Conservation (phyloP, 2,329 filamentous ascomycete species). For the Alternaria brassicae region DNA sequence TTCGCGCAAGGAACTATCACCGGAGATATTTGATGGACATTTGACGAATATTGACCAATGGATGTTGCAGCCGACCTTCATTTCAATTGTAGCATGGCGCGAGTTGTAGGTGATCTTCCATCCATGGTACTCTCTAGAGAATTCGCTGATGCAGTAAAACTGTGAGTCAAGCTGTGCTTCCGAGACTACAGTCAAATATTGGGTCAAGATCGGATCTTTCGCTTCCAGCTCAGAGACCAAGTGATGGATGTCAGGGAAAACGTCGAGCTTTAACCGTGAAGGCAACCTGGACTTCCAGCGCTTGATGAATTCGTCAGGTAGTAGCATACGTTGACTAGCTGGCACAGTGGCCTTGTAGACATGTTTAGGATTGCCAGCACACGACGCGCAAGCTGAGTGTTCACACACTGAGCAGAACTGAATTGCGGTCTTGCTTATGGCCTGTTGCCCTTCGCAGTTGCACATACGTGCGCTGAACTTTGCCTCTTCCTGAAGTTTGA, state of each 20-base stretch:
- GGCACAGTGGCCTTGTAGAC: conserved; percentile 42
- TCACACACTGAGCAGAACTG: conserved; percentile 60
- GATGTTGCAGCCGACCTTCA: conserved; percentile 48
- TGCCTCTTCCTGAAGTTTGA: conserved; percentile 31
- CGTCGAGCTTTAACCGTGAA: conserved; percentile 23
- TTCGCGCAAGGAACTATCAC: conserved; percentile 52
- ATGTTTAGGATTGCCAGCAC: conserved; percentile 63
- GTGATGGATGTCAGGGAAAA: conserved; percentile 23
- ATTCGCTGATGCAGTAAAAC: conserved; percentile 25
- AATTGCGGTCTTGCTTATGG: conserved; percentile 51
- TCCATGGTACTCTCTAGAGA: conserved; percentile 34
- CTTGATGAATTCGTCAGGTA: conserved; percentile 55
- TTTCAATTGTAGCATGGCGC: conserved; percentile 48
- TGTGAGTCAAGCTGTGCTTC: conserved; percentile 15
- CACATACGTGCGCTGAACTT: conserved; percentile 58
- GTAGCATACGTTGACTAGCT: conserved; percentile 36
- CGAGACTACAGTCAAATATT: conserved; percentile 16
- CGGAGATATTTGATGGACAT: conserved; percentile 48
- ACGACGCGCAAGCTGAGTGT: conserved; percentile 63
- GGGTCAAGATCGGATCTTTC: background rate
- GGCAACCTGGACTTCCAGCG: conserved; percentile 47
- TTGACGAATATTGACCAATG: conserved; percentile 59
- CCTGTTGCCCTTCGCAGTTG: conserved; percentile 61
- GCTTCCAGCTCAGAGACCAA: background rate
- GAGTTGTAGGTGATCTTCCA: conserved; percentile 57